Base-by-base conservation (phyloP, 139 green algal species). In the Desmodesmus armatus region DNA sequence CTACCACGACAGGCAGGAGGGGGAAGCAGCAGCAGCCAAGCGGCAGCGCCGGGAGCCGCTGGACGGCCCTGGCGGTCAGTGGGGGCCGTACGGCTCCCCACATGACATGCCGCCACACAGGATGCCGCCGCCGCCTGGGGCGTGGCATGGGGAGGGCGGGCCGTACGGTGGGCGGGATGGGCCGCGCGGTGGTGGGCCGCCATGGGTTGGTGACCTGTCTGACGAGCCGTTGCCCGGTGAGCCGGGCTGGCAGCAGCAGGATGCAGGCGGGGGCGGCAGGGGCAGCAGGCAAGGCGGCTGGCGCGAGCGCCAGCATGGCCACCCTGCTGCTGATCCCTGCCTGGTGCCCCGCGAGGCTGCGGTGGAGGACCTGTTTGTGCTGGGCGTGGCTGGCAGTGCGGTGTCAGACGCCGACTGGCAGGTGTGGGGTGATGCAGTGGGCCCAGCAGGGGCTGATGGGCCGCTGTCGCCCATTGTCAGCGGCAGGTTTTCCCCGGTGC, bases 301-400 rank as follows among this genome's bases (percentile, higher is more conserved):
- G 21, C 40, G 25, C 25, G n/a, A 17, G 37, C 76, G 55, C 53
- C 53, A 82, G 53, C 55, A 62, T 5, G 13, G n/a, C 3, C 3
- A 51, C 47, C 47, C 6, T 31, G 43, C 35, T 65, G 72, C 72
- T 44, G 73, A n/a, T 4, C 23, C 73, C 44, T 31, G 21, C 21
- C 60, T 27, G 6, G 19, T 23, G 25, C 33, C 60, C 47, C 37
- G 35, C 66, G n/a, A 44, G 72, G 27, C 25, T 58, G 76, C 23
- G n/a, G 62, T 82, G 15, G 39, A 51, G 33, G 76, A 82, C 21
- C 55, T 82, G 33, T 80, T n/a, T n/a, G n/a, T n/a, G n/a, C n/a
- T n/a, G n/a, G n/a, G n/a, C n/a, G n/a, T n/a, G n/a, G n/a, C n/a
- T n/a, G n/a, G 76, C 76, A 82, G 76, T 55, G n/a, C 55, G 5